Percentiles rank a stretch among this genome's conserved stretches.
Conservation (phyloP, 768 basidiomycete species). For the Serendipita sp. region DNA sequence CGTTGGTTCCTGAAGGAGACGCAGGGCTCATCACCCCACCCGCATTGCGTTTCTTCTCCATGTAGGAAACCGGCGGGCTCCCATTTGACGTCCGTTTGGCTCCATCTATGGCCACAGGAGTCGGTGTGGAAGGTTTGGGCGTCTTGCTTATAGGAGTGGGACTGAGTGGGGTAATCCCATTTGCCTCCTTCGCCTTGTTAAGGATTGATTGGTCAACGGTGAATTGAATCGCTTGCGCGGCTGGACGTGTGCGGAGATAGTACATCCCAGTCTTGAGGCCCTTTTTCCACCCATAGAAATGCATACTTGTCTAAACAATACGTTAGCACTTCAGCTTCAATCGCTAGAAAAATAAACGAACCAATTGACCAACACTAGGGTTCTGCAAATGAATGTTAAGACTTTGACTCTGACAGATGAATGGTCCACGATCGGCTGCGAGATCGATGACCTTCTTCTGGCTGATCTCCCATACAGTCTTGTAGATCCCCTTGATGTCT, state of each 20-base stretch:
- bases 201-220: conserved; percentile 76
- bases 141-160: conserved; percentile 3
- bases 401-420: conserved; percentile 91
- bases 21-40: not conserved
- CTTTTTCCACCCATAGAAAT: conserved; percentile 99
- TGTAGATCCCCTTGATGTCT: conserved; percentile 94
- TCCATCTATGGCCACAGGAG: conserved; percentile 1
- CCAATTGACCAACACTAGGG: conserved; percentile 76
- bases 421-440: conserved; percentile 96
- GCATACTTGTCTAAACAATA: conserved; percentile 54
- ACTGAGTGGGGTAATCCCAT: not conserved
- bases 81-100: conserved; percentile 15
- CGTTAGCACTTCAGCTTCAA: conserved; percentile 13
- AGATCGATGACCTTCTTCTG: conserved; percentile 98
- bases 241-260: conserved; percentile 87
- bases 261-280: conserved; percentile 99
- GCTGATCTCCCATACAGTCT: conserved; percentile 99
- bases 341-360: conserved; percentile 13
- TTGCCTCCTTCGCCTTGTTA: conserved; percentile 33
- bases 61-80: conserved; percentile 12
- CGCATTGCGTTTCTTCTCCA: conserved; percentile 3
- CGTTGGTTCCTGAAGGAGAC: not conserved
- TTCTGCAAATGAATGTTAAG: conserved; percentile 85
- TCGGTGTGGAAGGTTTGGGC: not conserved
- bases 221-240: conserved; percentile 93